These are phyloP conservation scores for Combretum micranthum DNA, from an alignment of 345 rosid genomes.

Conservation along the genomic window DNA sequence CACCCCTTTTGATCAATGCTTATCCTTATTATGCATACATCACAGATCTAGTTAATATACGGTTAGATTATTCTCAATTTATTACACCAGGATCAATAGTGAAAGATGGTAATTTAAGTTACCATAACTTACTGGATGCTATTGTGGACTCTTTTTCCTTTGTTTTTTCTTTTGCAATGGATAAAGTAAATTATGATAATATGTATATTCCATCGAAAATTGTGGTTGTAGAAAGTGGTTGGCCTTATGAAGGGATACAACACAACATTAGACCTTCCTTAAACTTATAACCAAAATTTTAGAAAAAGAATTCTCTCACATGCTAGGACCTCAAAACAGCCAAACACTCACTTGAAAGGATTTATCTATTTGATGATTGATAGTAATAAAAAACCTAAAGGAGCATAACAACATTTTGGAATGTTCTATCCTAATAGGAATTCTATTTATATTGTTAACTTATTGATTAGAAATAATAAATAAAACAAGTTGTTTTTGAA, in stretches of 20 bases:
- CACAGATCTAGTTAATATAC: not conserved
- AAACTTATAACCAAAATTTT: slow-evolving; percentile 8
- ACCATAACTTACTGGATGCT: slow-evolving; percentile 14
- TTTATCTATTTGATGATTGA: slow-evolving; percentile 14
- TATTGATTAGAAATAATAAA: no score
- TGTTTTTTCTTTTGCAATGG: slow-evolving; percentile 10
- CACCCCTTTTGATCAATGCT: slow-evolving; percentile 13
- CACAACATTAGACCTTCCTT: not conserved
- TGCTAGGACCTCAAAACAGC: slow-evolving; percentile 5
- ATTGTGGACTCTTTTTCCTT: slow-evolving; percentile 12
- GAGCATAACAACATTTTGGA: no score
- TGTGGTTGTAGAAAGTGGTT: slow-evolving; percentile 14
- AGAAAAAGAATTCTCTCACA: slow-evolving; percentile 1
- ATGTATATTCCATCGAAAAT: no score
- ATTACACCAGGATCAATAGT: not conserved
- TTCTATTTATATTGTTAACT: not conserved
- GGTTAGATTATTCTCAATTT: slow-evolving; percentile 5
- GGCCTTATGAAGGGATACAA: slow-evolving; percentile 13
- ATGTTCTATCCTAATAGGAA: slow-evolving; percentile 3
- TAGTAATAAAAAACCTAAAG: slow-evolving; percentile 1
- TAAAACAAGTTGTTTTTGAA: no score
- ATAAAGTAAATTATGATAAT: slow-evolving; percentile 5
- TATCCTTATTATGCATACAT: slow-evolving; percentile 14
- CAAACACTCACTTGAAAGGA: slow-evolving; percentile 1
- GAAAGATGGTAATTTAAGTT: slow-evolving; percentile 3